These are phyloP conservation scores for Botryotinia globosa DNA, from an alignment of 2,329 filamentous ascomycete species.

Conservation along the genomic window DNA sequence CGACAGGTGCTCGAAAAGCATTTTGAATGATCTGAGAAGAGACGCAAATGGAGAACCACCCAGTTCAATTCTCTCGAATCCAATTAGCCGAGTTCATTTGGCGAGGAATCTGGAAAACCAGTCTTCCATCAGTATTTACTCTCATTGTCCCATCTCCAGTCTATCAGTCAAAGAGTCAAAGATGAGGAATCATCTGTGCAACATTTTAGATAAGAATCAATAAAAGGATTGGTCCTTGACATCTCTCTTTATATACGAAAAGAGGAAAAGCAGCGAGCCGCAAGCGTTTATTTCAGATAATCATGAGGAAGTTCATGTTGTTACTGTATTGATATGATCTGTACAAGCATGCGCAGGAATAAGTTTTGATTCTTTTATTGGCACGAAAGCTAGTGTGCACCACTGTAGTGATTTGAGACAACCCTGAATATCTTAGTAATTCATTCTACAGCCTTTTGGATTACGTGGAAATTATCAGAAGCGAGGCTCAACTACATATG, in stretches of 20 bases:
- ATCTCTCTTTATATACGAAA: background rate
- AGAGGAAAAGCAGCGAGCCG: rapidly evolving
- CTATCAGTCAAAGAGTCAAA: background rate
- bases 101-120: rapidly evolving
- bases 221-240: background rate
- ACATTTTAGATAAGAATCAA: background rate
- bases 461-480: background rate
- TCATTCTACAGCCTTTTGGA: background rate
- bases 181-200: background rate
- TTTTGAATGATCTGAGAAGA: background rate
- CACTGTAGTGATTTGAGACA: background rate
- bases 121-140: background rate
- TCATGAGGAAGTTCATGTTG: background rate
- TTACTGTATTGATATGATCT: background rate
- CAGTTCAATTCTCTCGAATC: background rate
- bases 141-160: background rate
- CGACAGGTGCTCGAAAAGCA: background rate
- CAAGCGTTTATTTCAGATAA: background rate
- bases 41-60: background rate
- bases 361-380: background rate
- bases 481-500: no score
- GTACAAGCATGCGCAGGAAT: background rate
- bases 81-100: background rate
- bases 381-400: background rate
- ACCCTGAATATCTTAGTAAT: background rate